These are phyloP conservation scores for Hanseniaspora nectarophila DNA, from an alignment of 805 yeast species.

Conservation along the genomic window DNA sequence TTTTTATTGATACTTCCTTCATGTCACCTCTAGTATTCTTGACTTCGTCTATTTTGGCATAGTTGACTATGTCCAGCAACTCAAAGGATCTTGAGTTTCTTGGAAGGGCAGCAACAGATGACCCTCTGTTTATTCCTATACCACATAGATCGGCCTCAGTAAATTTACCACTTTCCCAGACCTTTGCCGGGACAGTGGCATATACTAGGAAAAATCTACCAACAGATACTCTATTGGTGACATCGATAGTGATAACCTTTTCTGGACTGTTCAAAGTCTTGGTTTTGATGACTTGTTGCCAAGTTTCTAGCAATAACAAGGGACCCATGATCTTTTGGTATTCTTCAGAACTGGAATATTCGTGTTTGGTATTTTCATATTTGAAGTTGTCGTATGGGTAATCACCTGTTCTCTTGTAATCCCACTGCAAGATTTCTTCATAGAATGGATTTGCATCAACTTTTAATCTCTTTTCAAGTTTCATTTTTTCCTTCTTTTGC, in stretches of 20 bases:
- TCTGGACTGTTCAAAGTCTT: slow-evolving; percentile 42
- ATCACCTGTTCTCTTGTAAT: slow-evolving; percentile 44
- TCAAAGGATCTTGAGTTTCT: slow-evolving; percentile 37
- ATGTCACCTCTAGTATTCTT: slow-evolving; percentile 54
- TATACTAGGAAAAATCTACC: slow-evolving; percentile 83
- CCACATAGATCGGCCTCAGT: slow-evolving; percentile 69
- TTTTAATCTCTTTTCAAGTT: slow-evolving; percentile 67
- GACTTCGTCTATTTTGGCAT: slow-evolving; percentile 69
- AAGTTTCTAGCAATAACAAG: slow-evolving; percentile 71
- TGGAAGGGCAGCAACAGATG: slow-evolving; percentile 27
- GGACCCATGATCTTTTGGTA: slow-evolving; percentile 69
- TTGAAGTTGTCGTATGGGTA: slow-evolving; percentile 44
- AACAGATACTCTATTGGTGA: slow-evolving; percentile 72
- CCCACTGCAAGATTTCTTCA: slow-evolving; percentile 60
- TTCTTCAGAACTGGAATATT: slow-evolving; percentile 47
- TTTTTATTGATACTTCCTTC: slow-evolving; percentile 64
- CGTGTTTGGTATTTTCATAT: slow-evolving; percentile 38
- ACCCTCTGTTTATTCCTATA: slow-evolving; percentile 17
- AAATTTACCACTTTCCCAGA: slow-evolving; percentile 40
- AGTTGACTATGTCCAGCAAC: slow-evolving; percentile 3
- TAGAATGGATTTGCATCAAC: slow-evolving; percentile 72
- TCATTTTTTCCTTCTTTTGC: slow-evolving; percentile 43
- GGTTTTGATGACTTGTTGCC: slow-evolving; percentile 78
- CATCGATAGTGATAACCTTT: slow-evolving; percentile 49
- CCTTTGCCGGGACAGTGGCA: slow-evolving; percentile 49